These are phyloP conservation scores for Yamadazyma spencermartinsiae DNA, from an alignment of 1,139 yeast genomes.

Conservation along the genomic window DNA sequence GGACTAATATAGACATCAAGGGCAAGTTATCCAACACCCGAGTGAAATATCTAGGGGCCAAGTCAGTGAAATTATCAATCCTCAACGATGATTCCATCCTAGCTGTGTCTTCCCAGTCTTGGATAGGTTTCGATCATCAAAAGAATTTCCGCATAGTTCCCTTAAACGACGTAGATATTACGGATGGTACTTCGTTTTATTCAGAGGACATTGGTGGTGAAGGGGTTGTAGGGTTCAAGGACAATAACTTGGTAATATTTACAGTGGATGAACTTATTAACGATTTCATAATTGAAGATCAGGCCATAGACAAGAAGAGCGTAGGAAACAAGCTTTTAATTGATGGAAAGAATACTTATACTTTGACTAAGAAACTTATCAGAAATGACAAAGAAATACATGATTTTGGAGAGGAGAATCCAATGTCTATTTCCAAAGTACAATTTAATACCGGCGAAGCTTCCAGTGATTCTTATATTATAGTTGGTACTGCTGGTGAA, in stretches of 20 bases:
- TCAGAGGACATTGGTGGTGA: slow-evolving; percentile 64
- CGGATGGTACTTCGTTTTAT: slow-evolving; percentile 50
- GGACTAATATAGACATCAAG: slow-evolving; percentile 46
- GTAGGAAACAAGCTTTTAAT: background rate
- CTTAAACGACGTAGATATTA: slow-evolving; percentile 30
- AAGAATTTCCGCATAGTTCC: slow-evolving; percentile 43
- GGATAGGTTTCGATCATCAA: slow-evolving; percentile 30
- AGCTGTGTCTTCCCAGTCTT: slow-evolving; percentile 46
- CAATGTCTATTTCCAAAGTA: slow-evolving; percentile 5
- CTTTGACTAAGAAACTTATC: background rate
- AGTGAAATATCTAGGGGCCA: slow-evolving; percentile 72
- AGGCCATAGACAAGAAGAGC: slow-evolving; percentile 8
- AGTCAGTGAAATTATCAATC: slow-evolving; percentile 48
- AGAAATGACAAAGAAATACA: slow-evolving; percentile 1
- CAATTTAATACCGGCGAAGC: slow-evolving; percentile 20
- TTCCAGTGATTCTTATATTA: slow-evolving; percentile 15
- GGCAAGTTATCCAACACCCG: slow-evolving; percentile 71
- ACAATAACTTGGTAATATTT: slow-evolving; percentile 56
- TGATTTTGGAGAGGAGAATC: slow-evolving; percentile 2
- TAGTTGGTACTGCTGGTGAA: slow-evolving; percentile 34
- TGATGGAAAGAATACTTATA: background rate
- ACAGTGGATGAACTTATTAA: slow-evolving; percentile 53
- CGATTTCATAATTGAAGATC: slow-evolving; percentile 42
- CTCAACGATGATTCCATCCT: slow-evolving; percentile 27
- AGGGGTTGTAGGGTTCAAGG: slow-evolving; percentile 65